Evolutionary conservation across 225 moss, liverwort and hornwort species (phyloP).

Genomic region (Straminergon stramineum): DNA sequence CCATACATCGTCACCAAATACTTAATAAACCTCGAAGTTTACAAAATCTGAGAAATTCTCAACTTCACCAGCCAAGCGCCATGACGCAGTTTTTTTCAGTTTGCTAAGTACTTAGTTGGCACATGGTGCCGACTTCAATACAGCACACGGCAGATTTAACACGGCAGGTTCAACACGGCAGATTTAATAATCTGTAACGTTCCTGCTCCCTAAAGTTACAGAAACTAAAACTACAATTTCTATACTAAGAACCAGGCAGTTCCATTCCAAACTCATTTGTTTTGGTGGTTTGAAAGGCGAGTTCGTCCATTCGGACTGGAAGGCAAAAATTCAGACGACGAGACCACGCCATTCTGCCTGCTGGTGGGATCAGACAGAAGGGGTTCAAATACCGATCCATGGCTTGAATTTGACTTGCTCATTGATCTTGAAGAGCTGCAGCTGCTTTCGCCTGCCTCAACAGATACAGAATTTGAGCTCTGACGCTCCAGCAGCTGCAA

Average conservation of each 20-base stretch:
- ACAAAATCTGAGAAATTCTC: background rate
- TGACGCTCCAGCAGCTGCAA: constrained; percentile 72
- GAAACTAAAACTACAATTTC: background rate
- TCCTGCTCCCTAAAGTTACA: background rate
- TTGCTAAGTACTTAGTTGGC: background rate
- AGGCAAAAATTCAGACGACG: constrained; percentile 27
- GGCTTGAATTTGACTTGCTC: constrained; percentile 33
- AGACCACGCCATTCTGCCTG: constrained; percentile 10
- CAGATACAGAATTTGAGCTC: background rate
- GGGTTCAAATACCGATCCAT: constrained; percentile 76
- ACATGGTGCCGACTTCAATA: background rate
- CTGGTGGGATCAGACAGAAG: constrained; percentile 44
- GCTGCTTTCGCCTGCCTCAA: constrained; percentile 47
- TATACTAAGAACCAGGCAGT: background rate
- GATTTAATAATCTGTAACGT: background rate
- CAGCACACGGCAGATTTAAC: background rate
- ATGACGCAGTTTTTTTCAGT: background rate
- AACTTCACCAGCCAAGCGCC: background rate
- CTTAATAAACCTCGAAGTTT: background rate
- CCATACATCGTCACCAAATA: background rate
- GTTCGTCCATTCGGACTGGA: constrained; percentile 25
- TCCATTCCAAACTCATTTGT: constrained; percentile 29
- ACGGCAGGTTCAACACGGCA: background rate
- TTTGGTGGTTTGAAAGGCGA: constrained; percentile 22
- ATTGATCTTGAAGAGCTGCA: constrained; percentile 23